Evolutionary conservation across 192 early-diverging fungal species (phyloP).

Genomic region (Dissophora ornata): DNA sequence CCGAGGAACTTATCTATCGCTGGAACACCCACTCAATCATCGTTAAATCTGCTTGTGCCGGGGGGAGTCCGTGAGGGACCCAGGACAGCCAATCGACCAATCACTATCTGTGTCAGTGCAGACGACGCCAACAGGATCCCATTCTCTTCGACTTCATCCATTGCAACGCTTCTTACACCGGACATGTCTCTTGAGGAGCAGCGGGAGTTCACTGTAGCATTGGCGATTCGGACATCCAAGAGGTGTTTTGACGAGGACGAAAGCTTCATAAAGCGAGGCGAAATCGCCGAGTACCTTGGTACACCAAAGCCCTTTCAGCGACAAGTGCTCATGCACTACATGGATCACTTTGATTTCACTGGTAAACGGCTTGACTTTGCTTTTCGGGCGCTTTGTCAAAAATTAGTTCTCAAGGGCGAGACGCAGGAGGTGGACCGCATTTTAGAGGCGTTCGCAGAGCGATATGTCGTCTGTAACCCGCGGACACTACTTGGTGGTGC

Average conservation of each 20-base stretch:
- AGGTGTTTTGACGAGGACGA: constrained; percentile 60
- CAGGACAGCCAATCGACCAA: constrained; percentile 3
- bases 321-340: constrained; percentile 71
- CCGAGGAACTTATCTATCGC: neutral
- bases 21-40: constrained; percentile 1
- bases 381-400: constrained; percentile 80
- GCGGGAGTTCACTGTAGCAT: neutral
- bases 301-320: constrained; percentile 66
- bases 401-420: constrained; percentile 89
- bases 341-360: constrained; percentile 83
- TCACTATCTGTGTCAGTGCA: constrained; percentile 22
- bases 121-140: constrained; percentile 17
- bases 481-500: constrained; percentile 59
- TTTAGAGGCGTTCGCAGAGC: constrained; percentile 82
- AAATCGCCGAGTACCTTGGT: constrained; percentile 64
- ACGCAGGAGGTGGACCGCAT: constrained; percentile 94
- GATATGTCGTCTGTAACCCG: constrained; percentile 88
- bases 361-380: constrained; percentile 78
- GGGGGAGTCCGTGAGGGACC: neutral
- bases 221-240: constrained; percentile 18
- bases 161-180: constrained; percentile 1
- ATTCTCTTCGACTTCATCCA: neutral
- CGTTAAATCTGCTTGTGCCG: neutral
- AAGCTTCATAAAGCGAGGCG: constrained; percentile 54
- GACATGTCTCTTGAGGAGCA: constrained; percentile 11